These are phyloP conservation scores for Asterophora lycoperdoides DNA, from an alignment of 768 basidiomycete genomes.

Conservation along the genomic window DNA sequence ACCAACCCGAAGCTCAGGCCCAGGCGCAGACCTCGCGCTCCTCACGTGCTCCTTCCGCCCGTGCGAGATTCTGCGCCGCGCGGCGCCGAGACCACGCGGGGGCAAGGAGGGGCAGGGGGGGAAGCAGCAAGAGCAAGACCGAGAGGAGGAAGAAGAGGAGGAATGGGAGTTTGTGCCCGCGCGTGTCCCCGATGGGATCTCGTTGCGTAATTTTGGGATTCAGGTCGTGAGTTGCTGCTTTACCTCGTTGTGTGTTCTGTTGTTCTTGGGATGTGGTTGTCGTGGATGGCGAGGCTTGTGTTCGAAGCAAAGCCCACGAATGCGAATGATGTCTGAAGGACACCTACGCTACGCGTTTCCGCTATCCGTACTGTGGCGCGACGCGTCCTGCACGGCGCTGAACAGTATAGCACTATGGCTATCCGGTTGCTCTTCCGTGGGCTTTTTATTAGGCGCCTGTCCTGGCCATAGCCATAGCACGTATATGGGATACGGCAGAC, in stretches of 20 bases:
- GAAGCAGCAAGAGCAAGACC: conserved; percentile 3
- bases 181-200: conserved; percentile 77
- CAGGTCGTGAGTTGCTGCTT: conserved; percentile 64
- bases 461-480: too few relatives aligned
- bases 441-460: too few relatives aligned
- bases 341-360: too few relatives aligned
- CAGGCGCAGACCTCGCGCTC: conserved; percentile 22
- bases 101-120: not conserved
- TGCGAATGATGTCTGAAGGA: too few relatives aligned
- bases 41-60: conserved; percentile 43
- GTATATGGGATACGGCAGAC: too few relatives aligned
- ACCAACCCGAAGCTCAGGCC: too few relatives aligned
- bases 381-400: too few relatives aligned
- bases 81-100: conserved; percentile 4
- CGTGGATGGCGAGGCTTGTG: too few relatives aligned
- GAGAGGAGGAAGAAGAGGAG: conserved; percentile 20
- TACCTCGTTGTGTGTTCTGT: conserved; percentile 2
- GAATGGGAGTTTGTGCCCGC: conserved; percentile 66
- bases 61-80: conserved; percentile 33
- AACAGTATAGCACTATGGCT: too few relatives aligned
- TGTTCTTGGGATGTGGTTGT: not conserved
- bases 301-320: too few relatives aligned
- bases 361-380: too few relatives aligned
- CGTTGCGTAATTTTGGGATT: conserved; percentile 82
- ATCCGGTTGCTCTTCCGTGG: too few relatives aligned